These are phyloP conservation scores for Microsporum canis DNA, from an alignment of 2,329 filamentous ascomycete genomes.

Conservation along the genomic window DNA sequence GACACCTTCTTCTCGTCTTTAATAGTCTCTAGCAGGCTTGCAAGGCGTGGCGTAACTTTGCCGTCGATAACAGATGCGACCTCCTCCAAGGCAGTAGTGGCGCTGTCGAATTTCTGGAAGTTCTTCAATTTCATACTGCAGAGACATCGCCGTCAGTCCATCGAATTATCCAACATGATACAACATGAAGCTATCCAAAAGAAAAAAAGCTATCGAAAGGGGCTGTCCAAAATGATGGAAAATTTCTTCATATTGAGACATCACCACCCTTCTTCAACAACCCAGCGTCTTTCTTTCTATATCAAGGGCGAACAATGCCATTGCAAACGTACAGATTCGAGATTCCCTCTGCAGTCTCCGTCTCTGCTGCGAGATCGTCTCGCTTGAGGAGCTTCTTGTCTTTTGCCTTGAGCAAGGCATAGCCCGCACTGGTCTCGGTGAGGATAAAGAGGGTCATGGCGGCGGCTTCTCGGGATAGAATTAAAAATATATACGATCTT, in stretches of 20 bases:
- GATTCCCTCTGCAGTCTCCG: slow-evolving; percentile 70
- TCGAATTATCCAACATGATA: background rate
- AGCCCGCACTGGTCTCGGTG: slow-evolving; percentile 88
- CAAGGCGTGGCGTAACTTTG: slow-evolving; percentile 83
- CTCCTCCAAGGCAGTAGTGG: slow-evolving; percentile 80
- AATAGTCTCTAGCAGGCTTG: slow-evolving; percentile 70
- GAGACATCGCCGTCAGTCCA: slow-evolving; percentile 9
- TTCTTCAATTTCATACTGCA: slow-evolving; percentile 83
- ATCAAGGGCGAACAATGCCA: slow-evolving; percentile 2
- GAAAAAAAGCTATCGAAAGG: too few relatives aligned
- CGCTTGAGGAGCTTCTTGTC: slow-evolving; percentile 96
- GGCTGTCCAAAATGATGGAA: background rate
- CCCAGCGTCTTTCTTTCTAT: background rate
- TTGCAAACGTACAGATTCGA: slow-evolving; percentile 61
- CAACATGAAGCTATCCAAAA: background rate
- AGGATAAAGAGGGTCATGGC: slow-evolving; percentile 86
- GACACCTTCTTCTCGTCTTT: slow-evolving; percentile 98
- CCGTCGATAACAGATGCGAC: slow-evolving; percentile 79
- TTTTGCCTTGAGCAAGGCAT: slow-evolving; percentile 95
- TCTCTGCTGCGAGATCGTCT: slow-evolving; percentile 63
- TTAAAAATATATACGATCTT: background rate
- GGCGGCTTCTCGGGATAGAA: slow-evolving; percentile 8
- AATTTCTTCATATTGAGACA: background rate
- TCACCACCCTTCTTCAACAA: background rate
- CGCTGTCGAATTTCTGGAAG: slow-evolving; percentile 95